Evolutionary conservation across 2,329 filamentous ascomycete genomes (phyloP).

Genomic region (Colletotrichum incanum): DNA sequence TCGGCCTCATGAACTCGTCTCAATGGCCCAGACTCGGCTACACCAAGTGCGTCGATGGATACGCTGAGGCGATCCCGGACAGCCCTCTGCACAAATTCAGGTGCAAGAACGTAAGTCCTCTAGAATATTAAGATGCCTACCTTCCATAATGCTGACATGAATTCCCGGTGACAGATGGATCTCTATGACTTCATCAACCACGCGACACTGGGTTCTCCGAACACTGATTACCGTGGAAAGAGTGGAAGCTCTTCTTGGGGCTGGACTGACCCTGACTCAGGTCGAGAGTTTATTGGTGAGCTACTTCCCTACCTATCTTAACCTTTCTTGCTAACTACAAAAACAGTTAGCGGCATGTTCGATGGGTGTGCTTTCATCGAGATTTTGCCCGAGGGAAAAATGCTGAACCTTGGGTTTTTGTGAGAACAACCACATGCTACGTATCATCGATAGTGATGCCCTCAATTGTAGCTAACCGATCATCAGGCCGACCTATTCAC

Average conservation of each 20-base stretch:
- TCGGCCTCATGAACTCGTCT: constrained; percentile 45
- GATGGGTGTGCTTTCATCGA: constrained; percentile 64
- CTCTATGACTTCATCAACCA: constrained; percentile 70
- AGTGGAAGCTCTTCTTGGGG: constrained; percentile 56
- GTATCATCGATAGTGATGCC: not conserved
- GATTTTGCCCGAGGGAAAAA: constrained; percentile 57
- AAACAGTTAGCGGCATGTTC: constrained; percentile 46
- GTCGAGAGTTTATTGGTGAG: constrained; percentile 47
- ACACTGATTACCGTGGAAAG: constrained; percentile 44
- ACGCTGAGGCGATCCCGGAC: constrained; percentile 44
- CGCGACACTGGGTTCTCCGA: constrained; percentile 62
- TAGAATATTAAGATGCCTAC: not conserved
- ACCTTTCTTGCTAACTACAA: not conserved
- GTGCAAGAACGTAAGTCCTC: constrained; percentile 44
- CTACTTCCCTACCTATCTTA: too few relatives aligned
- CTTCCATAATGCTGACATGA: too few relatives aligned
- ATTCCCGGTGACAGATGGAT: constrained; percentile 53
- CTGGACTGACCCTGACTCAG: constrained; percentile 58
- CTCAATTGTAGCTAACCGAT: not conserved
- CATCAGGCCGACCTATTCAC: constrained; percentile 40
- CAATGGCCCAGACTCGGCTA: constrained; percentile 46
- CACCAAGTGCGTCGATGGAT: constrained; percentile 46
- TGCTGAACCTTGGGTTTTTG: constrained; percentile 61
- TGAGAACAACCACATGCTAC: constrained; percentile 39
- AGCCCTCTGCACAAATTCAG: constrained; percentile 46